Conservation (phyloP, 768 basidiomycete species). For the Strobilomyces dryophilus region DNA sequence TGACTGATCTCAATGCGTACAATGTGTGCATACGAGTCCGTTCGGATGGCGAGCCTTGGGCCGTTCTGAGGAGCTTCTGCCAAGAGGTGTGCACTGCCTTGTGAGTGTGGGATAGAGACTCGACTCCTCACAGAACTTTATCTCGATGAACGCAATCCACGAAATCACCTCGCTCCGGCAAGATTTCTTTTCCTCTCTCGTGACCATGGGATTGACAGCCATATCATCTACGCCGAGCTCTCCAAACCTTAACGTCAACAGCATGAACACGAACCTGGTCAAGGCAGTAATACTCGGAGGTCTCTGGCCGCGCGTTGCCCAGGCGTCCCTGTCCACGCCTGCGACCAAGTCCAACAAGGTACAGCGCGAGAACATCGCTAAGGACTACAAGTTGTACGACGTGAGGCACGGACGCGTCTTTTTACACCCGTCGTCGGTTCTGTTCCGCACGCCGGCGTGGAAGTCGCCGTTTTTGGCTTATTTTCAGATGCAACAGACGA, state of each 20-base stretch:
- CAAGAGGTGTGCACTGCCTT: conserved; percentile 47
- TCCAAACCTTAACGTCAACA: conserved; percentile 59
- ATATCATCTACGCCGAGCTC: conserved; percentile 41
- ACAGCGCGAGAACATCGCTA: conserved; percentile 78
- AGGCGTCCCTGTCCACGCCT: conserved; percentile 67
- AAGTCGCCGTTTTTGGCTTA: conserved; percentile 77
- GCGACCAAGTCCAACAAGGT: conserved; percentile 83
- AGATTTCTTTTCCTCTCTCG: conserved; percentile 71
- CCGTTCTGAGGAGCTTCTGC: conserved; percentile 55
- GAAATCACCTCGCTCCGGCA: conserved; percentile 75
- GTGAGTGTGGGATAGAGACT: background rate
- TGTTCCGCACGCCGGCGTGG: conserved; percentile 73
- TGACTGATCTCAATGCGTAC: conserved; percentile 80
- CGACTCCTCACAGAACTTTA: conserved; percentile 61
- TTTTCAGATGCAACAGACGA: conserved; percentile 79
- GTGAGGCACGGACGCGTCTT: conserved; percentile 61
- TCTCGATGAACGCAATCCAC: conserved; percentile 65
- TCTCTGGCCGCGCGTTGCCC: conserved; percentile 80
- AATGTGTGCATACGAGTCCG: conserved; percentile 54
- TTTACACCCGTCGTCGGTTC: conserved; percentile 76
- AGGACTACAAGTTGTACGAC: conserved; percentile 82
- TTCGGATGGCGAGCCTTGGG: conserved; percentile 43
- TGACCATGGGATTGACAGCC: conserved; percentile 66
- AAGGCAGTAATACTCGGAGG: conserved; percentile 85
- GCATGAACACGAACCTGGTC: conserved; percentile 65